Evolutionary conservation across 768 basidiomycete species (phyloP).

Genomic region (Naematelia aurantialba): DNA sequence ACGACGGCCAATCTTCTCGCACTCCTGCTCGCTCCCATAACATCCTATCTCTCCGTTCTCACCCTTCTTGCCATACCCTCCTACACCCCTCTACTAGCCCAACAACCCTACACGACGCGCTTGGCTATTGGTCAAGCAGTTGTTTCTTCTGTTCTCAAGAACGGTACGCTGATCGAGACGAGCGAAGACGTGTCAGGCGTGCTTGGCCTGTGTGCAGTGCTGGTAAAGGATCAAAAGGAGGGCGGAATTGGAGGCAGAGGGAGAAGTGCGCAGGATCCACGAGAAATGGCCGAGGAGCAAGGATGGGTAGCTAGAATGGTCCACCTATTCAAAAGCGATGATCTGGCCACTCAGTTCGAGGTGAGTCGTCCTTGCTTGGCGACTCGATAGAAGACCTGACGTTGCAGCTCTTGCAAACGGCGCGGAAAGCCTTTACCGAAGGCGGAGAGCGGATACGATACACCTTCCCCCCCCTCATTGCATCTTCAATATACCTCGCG

Average conservation of each 20-base stretch:
- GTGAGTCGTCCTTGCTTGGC: conserved; percentile 54
- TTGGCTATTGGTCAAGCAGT: conserved; percentile 91
- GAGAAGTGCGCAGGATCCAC: conserved; percentile 60
- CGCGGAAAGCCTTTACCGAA: conserved; percentile 73
- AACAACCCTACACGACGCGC: conserved; percentile 84
- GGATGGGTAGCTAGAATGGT: conserved; percentile 99
- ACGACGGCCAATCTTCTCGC: conserved; percentile 87
- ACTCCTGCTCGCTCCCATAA: conserved; percentile 87
- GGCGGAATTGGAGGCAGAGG: conserved; percentile 53
- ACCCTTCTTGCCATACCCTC: conserved; percentile 93
- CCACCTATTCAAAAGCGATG: conserved; percentile 85
- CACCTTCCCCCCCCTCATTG: conserved; percentile 94
- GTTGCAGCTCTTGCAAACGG: conserved; percentile 77
- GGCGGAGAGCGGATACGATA: conserved; percentile 94
- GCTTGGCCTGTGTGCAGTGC: conserved; percentile 83
- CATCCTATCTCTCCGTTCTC: conserved; percentile 91
- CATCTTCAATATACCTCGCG: conserved; percentile 86
- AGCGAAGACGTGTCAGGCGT: conserved; percentile 93
- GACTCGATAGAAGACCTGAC: background rate
- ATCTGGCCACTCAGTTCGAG: conserved; percentile 83
- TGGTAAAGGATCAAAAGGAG: conserved; percentile 69
- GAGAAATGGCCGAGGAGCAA: conserved; percentile 96
- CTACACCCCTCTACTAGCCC: conserved; percentile 74
- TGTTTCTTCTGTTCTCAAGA: conserved; percentile 89
- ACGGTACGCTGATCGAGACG: conserved; percentile 89